Evolutionary conservation across 805 yeast genomes (phyloP).

Genomic region (Pichia gijzeniarum): DNA sequence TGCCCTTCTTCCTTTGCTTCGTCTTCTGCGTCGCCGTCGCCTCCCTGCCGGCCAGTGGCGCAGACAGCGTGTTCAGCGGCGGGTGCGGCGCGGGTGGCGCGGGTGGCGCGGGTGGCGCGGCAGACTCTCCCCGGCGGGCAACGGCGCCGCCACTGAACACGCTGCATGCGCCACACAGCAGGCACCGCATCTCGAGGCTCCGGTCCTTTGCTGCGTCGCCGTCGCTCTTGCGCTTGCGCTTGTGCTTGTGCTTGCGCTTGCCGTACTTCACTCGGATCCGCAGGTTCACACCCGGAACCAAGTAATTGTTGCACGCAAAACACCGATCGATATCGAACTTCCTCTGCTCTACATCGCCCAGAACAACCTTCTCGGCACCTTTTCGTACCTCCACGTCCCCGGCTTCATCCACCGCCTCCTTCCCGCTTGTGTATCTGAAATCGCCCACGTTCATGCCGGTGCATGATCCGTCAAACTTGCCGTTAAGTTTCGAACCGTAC

Average conservation of each 20-base stretch:
- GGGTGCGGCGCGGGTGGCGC: background rate
- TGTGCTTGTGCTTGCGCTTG: constrained; percentile 1
- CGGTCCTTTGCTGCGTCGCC: too few species aligned
- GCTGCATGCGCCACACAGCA: background rate
- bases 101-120: background rate
- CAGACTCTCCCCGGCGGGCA: background rate
- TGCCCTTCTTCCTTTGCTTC: constrained; percentile 23
- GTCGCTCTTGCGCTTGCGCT: constrained; percentile 5
- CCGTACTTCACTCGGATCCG: constrained; percentile 10
- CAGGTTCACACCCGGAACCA: constrained; percentile 14
- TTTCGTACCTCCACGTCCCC: background rate
- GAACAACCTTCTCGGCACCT: background rate
- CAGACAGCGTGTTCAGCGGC: background rate
- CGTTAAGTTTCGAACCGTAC: background rate
- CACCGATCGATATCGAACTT: constrained; percentile 2
- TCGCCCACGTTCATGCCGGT: background rate
- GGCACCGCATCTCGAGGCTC: background rate
- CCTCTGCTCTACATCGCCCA: constrained; percentile 1
- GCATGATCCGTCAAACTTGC: constrained; percentile 1
- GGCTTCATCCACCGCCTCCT: background rate
- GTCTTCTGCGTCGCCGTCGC: constrained; percentile 13
- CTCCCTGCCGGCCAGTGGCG: background rate
- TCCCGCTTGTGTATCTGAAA: background rate
- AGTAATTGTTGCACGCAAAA: constrained; percentile 9
- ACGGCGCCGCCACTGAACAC: background rate